Evolutionary conservation across 2,329 filamentous ascomycete species (phyloP), one percentile per base, ranked within the genome.

Genomic region (Xylariaceae sp.): DNA sequence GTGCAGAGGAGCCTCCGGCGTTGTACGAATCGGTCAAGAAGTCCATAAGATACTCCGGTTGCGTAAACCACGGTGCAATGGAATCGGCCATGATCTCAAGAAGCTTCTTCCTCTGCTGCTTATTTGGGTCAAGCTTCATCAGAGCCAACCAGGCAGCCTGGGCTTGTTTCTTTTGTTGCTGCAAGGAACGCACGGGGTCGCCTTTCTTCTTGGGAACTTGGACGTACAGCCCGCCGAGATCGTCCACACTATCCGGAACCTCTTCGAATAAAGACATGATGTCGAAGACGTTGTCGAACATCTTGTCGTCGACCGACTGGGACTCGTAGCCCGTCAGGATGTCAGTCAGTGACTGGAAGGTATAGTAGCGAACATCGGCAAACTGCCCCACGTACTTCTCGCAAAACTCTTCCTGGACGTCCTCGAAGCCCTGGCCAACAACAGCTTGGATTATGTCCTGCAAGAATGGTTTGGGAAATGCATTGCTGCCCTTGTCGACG

Each of bases 11-110:
- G 42, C 94, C 94, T 47, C 93, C 91, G 7, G 86, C 76, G 63
- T 97, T 81, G 74, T 96, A 97, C 31, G 87, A 95, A 72, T 94
- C 90, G n/a, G 91, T 96, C 50, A 99, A 75, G 70, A 97, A 99
- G 73, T 99, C 94, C 79, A 96, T 91, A 33, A 99, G 80, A 39
- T 96, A 79, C 66, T 97, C 93, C 1, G 91, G 88, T 56, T 90
- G 89, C 44, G 78, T 81, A 71, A 97, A 96, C 89, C 90, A 96
- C 1, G 93, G 92, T 19, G 89, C 88, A 61, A 97, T 90, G 33
- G 84, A 84, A 40, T 82, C 82, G 2, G 89, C 85, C 72, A 95
- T 87, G 55, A 88, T 80, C 54, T 83, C 80, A 44, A 99, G 78
- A 2, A 96, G 79, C 45, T 77, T 76, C 69, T 97, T 97, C 47